Base-by-base conservation (phyloP, 129 eudicot species). In the Flaveria robusta region DNA sequence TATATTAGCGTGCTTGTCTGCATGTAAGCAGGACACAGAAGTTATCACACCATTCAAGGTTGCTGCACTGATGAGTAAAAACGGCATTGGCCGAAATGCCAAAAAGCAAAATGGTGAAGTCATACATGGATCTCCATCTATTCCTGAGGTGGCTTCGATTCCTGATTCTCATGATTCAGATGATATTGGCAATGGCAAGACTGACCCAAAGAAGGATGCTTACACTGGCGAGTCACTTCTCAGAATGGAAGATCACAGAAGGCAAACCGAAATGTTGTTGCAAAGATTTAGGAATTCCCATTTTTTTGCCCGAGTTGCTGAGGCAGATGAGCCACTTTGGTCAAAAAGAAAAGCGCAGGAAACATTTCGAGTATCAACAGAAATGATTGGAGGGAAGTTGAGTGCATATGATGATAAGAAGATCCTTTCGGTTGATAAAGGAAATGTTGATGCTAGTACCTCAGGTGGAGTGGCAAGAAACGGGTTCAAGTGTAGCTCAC, bases 381-480 rank as follows among this genome's bases (percentile, higher is more conserved):
- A 81, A 67, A 63, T 79, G 82, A 62, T 75, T 52, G 86, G 81
- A 76, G 89, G 80, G 49, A 78, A 76, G 68, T 78, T 80, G 54
- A 47, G 59, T 56, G 80, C 59, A 37, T 81, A 81, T 64, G 80
- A 81, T 66, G 82, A 65, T 19, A 80, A 80, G 52, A 82, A 74
- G 58, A 78, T 77, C 84, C 93, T 39, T 72, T 83, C 85, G 12
- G 83, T 84, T 88, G 98, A 94, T 80, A 86, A 72, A 62, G 98
- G 89, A 73, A 83, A 80, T 66, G 81, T 85, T 84, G 96, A 94
- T 84, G 90, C 92, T 46, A 77, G 83, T 19, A 86, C 88, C 76
- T 91, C 98, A 20, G 97, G 98, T 27, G 98, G 98, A 74, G 82
- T 94, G 74, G 97, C 97, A 23, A 84, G 97, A 91, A 84, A 88